Evolutionary conservation across 257 asterid genomes (phyloP).

Genomic region (Ajuga chamaepitys): DNA sequence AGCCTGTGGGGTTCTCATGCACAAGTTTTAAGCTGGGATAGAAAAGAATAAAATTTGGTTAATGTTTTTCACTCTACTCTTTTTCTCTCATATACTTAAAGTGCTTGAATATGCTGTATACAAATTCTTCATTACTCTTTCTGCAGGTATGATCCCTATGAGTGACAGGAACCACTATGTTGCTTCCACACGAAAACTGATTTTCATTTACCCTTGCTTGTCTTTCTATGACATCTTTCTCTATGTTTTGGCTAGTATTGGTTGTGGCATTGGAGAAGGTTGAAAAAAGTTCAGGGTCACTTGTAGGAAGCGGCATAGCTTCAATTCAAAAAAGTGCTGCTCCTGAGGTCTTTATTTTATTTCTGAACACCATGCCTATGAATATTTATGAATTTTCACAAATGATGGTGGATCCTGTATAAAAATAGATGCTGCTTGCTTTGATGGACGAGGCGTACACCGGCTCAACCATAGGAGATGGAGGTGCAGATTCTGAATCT

Average conservation of each 20-base stretch:
- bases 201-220: neutral
- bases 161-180: neutral
- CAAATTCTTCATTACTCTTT: neutral
- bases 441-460: slow-evolving; percentile 99
- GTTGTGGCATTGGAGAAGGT: slow-evolving; percentile 91
- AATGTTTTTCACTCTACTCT: neutral
- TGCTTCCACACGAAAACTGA: slow-evolving; percentile 6
- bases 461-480: slow-evolving; percentile 91
- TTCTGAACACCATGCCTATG: neutral
- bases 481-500: slow-evolving; percentile 90
- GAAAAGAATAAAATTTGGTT: neutral
- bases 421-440: slow-evolving; percentile 78
- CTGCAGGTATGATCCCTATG: slow-evolving; percentile 1
- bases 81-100: neutral
- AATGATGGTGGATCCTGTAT: slow-evolving; percentile 17
- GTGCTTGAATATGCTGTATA: neutral
- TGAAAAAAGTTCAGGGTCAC: slow-evolving; percentile 81
- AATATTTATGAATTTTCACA: slow-evolving; percentile 5
- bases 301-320: slow-evolving; percentile 89
- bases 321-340: slow-evolving; percentile 92
- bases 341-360: slow-evolving; percentile 62
- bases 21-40: neutral
- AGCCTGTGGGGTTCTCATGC: slow-evolving; percentile 10
- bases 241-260: slow-evolving; percentile 47
- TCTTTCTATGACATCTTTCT: slow-evolving; percentile 5